phyloP scores from a whole-genome alignment of 352 stramenopile species.

The Phytophthora brassicae region DNA sequence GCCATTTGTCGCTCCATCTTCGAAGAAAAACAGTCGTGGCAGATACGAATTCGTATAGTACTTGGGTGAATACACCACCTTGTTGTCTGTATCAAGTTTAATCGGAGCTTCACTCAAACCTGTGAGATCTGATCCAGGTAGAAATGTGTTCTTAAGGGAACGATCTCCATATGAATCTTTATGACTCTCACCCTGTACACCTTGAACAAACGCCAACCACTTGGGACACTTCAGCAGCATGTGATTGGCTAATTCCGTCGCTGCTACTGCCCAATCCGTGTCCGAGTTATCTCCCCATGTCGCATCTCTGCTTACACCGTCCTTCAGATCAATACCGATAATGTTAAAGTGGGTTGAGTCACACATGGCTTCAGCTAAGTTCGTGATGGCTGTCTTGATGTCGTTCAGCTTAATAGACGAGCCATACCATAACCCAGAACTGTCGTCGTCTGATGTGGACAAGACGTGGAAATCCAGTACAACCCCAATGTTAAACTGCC shows the following conservation, averaged over 20 bases:
- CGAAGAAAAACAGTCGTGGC: slow-evolving; percentile 73
- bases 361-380: slow-evolving; percentile 66
- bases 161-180: slow-evolving; percentile 62
- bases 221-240: slow-evolving; percentile 66
- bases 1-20: slow-evolving; percentile 41
- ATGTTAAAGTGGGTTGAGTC: slow-evolving; percentile 85
- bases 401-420: slow-evolving; percentile 70
- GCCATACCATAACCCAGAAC: slow-evolving; percentile 69
- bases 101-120: slow-evolving; percentile 52
- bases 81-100: slow-evolving; percentile 56
- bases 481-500: slow-evolving; percentile 73
- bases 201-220: slow-evolving; percentile 81
- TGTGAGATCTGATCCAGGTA: slow-evolving; percentile 66
- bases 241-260: slow-evolving; percentile 67
- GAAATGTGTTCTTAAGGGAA: slow-evolving; percentile 70
- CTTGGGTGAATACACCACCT: slow-evolving; percentile 82
- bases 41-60: slow-evolving; percentile 73
- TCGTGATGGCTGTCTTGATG: slow-evolving; percentile 81
- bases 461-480: slow-evolving; percentile 83
- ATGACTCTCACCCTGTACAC: slow-evolving; percentile 66
- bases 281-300: slow-evolving; percentile 80
- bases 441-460: slow-evolving; percentile 48
- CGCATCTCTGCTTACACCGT: slow-evolving; percentile 55
- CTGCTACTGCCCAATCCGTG: slow-evolving; percentile 73
- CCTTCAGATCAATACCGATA: slow-evolving; percentile 85